These are phyloP conservation scores for Arachis stenosperma DNA, from an alignment of 306 rosid species.

Conservation along the genomic window DNA sequence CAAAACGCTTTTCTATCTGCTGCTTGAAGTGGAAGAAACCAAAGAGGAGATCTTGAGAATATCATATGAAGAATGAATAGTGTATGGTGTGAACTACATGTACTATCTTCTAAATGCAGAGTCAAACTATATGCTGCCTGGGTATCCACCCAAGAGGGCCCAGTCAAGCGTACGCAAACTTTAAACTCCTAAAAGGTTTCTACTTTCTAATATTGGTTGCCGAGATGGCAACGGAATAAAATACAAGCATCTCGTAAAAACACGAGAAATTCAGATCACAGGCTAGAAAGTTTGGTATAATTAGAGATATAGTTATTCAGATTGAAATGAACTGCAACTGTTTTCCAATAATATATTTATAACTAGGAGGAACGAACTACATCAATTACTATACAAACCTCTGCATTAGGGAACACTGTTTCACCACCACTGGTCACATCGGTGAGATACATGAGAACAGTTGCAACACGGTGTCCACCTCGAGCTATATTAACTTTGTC, in stretches of 20 bases:
- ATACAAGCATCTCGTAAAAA: constrained; percentile 20
- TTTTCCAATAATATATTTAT: neutral
- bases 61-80: neutral
- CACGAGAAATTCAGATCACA: neutral
- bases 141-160: constrained; percentile 9
- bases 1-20: neutral
- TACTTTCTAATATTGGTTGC: constrained; percentile 4
- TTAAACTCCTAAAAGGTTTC: constrained; percentile 6
- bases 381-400: constrained; percentile 61
- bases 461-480: constrained; percentile 91
- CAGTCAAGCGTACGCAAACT: neutral
- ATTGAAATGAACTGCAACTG: neutral
- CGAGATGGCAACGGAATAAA: constrained; percentile 6
- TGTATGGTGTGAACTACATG: constrained; percentile 1
- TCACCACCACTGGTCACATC: constrained; percentile 91
- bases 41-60: constrained; percentile 28
- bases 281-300: constrained; percentile 14
- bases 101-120: constrained; percentile 20
- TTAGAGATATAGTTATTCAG: neutral
- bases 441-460: constrained; percentile 94
- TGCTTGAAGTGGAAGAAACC: constrained; percentile 3
- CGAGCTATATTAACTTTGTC: constrained; percentile 89
- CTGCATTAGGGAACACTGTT: constrained; percentile 90
- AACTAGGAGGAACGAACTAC: constrained; percentile 1
- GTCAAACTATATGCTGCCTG: constrained; percentile 8